These are phyloP conservation scores for Bipolaris sorokiniana DNA, from an alignment of 2,329 filamentous ascomycete genomes.

Conservation along the genomic window DNA sequence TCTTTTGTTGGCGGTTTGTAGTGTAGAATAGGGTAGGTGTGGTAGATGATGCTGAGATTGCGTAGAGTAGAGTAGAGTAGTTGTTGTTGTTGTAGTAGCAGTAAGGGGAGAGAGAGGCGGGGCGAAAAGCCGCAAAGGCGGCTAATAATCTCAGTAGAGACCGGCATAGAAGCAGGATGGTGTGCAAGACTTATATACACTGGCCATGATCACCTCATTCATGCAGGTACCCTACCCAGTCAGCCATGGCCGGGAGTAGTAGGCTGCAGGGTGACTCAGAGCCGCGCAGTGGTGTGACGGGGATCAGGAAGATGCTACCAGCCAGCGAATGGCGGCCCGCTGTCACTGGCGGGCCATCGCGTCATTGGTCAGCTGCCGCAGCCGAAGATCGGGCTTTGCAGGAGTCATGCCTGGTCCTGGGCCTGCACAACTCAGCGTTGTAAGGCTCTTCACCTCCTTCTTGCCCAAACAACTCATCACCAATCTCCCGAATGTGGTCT, in stretches of 20 bases:
- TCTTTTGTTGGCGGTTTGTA: not conserved
- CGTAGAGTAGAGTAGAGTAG: not conserved
- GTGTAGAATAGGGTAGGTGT: not conserved
- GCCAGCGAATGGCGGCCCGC: conserved; percentile 28
- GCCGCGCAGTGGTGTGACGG: conserved; percentile 29
- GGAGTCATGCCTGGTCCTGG: conserved; percentile 32
- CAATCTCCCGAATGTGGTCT: conserved; percentile 4
- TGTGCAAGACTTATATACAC: conserved; percentile 37
- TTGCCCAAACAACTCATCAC: conserved; percentile 13
- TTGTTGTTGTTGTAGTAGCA: not conserved
- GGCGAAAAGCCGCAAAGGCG: conserved; percentile 43
- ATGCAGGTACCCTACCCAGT: conserved; percentile 31
- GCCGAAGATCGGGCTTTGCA: conserved; percentile 33
- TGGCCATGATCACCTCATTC: conserved; percentile 25
- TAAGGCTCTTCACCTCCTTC: conserved; percentile 23
- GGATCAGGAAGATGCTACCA: conserved; percentile 21
- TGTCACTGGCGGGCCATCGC: conserved; percentile 26
- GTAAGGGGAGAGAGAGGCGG: conserved; percentile 11
- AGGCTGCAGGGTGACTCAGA: conserved; percentile 47
- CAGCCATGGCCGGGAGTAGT: conserved; percentile 19
- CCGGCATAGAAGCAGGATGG: conserved; percentile 17
- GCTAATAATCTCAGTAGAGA: conserved; percentile 29
- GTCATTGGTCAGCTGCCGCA: conserved; percentile 43
- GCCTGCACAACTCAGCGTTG: conserved; percentile 25
- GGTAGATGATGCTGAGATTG: not conserved